phyloP scores from a whole-genome alignment of 139 green algal genomes.

The Desmodesmus armatus region DNA sequence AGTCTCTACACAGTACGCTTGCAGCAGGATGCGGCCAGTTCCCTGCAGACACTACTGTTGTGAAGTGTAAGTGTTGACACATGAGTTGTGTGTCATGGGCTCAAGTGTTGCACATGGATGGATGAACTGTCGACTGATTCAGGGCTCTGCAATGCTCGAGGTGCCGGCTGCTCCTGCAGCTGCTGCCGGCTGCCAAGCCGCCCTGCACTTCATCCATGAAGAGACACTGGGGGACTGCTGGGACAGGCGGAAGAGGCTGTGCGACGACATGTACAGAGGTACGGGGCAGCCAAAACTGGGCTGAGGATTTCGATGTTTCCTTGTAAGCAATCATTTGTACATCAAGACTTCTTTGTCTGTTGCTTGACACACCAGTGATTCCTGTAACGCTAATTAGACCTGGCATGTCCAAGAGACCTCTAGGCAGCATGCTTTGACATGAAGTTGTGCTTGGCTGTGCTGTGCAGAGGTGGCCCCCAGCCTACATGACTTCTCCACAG shows the following conservation, averaged over 20 bases:
- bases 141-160: slow-evolving; percentile 31
- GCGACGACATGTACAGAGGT: slow-evolving; percentile 36
- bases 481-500: background rate
- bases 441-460: background rate
- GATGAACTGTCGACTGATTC: too few relatives aligned
- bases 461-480: slow-evolving; percentile 17
- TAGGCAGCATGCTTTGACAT: background rate
- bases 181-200: slow-evolving; percentile 27
- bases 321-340: too few relatives aligned
- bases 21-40: too few relatives aligned
- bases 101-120: too few relatives aligned
- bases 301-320: background rate
- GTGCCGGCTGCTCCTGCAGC: slow-evolving; percentile 7
- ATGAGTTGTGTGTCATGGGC: too few relatives aligned
- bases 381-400: too few relatives aligned
- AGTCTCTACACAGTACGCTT: too few relatives aligned
- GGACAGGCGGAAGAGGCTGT: slow-evolving; percentile 16
- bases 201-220: slow-evolving; percentile 26
- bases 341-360: too few relatives aligned
- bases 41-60: too few relatives aligned
- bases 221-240: slow-evolving; percentile 5
- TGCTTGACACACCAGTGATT: too few relatives aligned
- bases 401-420: too few relatives aligned
- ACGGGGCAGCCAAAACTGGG: background rate
- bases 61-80: too few relatives aligned